Percentiles rank a stretch among this genome's conserved stretches.
Conservation (phyloP, 192 early-diverging fungal genomes). For the Geosiphon pyriformis region DNA sequence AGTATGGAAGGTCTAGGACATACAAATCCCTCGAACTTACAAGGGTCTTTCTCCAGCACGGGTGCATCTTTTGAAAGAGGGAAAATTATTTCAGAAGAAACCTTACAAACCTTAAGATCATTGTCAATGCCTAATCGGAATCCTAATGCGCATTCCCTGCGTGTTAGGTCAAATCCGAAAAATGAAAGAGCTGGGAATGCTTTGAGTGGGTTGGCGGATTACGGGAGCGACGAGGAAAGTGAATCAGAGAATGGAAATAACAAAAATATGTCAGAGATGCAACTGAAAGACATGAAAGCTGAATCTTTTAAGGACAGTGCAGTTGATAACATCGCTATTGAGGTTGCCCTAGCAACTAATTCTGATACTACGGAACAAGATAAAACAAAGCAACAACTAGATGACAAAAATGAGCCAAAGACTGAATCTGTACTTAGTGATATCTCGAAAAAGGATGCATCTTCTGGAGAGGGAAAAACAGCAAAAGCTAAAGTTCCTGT, state of each 20-base stretch:
- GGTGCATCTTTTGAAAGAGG: conserved; percentile 21
- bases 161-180: not conserved
- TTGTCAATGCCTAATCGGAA: not conserved
- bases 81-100: conserved; percentile 27
- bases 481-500: no score
- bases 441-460: no score
- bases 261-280: not conserved
- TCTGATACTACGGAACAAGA: no score
- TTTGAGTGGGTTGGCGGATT: conserved; percentile 34
- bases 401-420: no score
- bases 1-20: not conserved
- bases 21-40: conserved; percentile 3
- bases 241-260: conserved; percentile 29
- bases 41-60: conserved; percentile 10
- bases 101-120: conserved; percentile 16
- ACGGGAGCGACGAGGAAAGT: conserved; percentile 41
- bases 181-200: conserved; percentile 25
- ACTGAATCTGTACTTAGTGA: no score
- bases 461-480: no score
- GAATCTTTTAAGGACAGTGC: not conserved
- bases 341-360: no score
- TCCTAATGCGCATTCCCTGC: not conserved
- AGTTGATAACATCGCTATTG: not conserved
- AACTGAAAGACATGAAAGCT: not conserved
- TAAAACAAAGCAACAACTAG: no score